phyloP scores from a whole-genome alignment of 208 protist species.

The Phytomonas sp. region DNA sequence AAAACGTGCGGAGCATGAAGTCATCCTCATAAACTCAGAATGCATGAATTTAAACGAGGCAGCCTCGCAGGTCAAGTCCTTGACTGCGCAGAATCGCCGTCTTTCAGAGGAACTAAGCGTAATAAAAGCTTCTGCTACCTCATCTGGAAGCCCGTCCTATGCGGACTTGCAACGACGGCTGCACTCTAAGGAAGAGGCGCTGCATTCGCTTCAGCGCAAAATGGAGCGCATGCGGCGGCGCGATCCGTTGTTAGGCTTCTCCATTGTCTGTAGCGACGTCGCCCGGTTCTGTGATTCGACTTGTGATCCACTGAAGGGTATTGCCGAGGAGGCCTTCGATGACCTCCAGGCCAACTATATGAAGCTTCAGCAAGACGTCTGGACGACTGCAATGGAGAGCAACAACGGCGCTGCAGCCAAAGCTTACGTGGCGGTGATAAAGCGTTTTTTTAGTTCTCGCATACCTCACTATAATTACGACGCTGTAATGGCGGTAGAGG shows the following conservation, averaged over 20 bases:
- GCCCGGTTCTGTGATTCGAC: constrained; percentile 27
- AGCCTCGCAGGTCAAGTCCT: constrained; percentile 41
- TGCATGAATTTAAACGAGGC: constrained; percentile 75
- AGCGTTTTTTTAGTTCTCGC: constrained; percentile 31
- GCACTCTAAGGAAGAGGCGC: constrained; percentile 39
- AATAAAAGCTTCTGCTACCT: background rate
- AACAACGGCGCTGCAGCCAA: constrained; percentile 25
- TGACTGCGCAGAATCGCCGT: constrained; percentile 14
- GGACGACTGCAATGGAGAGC: constrained; percentile 25
- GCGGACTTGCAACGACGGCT: constrained; percentile 41
- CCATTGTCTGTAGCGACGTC: constrained; percentile 68
- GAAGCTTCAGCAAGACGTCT: constrained; percentile 32
- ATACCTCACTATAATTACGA: constrained; percentile 63
- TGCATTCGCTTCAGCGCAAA: constrained; percentile 78
- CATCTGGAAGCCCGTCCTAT: constrained; percentile 17
- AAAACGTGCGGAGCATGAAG: constrained; percentile 62
- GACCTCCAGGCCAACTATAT: constrained; percentile 37
- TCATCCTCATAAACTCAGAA: constrained; percentile 80
- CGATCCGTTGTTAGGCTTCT: constrained; percentile 80
- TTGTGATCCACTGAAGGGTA: background rate
- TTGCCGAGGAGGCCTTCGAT: constrained; percentile 42
- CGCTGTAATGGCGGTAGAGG: constrained; percentile 42
- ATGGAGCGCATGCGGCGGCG: constrained; percentile 64
- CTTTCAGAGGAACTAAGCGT: background rate
- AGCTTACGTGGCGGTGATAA: constrained; percentile 47